These are phyloP conservation scores for Ashbya aceris DNA, from an alignment of 1,139 yeast genomes.

Conservation along the genomic window DNA sequence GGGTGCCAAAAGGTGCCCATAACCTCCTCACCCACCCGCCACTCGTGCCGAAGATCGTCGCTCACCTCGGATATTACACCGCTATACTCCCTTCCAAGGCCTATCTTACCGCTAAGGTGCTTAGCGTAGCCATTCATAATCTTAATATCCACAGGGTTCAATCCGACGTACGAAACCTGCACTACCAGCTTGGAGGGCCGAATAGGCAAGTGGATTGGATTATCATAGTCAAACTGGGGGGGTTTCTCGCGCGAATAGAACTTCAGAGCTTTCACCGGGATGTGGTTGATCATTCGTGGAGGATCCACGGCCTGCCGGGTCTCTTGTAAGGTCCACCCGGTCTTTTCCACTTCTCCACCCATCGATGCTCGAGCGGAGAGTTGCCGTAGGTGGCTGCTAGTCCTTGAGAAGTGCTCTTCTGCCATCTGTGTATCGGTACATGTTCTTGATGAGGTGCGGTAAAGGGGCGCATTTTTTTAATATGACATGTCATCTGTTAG, in stretches of 20 bases:
- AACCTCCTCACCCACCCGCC: slow-evolving; percentile 54
- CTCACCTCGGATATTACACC: slow-evolving; percentile 61
- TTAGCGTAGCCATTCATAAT: slow-evolving; percentile 35
- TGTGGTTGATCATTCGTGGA: slow-evolving; percentile 32
- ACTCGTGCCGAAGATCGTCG: slow-evolving; percentile 30
- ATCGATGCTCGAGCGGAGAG: no score
- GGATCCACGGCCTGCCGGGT: slow-evolving; percentile 17
- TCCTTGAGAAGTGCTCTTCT: no score
- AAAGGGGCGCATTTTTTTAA: no score
- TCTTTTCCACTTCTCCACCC: no score
- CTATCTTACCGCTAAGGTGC: slow-evolving; percentile 38
- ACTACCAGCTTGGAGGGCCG: slow-evolving; percentile 42
- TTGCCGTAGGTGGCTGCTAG: no score
- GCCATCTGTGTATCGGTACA: no score
- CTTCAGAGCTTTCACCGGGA: slow-evolving; percentile 33
- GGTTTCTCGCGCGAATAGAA: slow-evolving; percentile 32
- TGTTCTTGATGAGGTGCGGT: no score
- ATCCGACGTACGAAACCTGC: slow-evolving; percentile 47
- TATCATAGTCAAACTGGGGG: slow-evolving; percentile 34
- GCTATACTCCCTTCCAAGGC: slow-evolving; percentile 60
- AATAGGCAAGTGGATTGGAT: slow-evolving; percentile 35
- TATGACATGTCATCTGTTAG: no score
- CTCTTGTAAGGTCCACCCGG: no score
- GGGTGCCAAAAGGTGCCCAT: slow-evolving; percentile 46
- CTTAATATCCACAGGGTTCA: slow-evolving; percentile 62